phyloP scores from a whole-genome alignment of 1,284 basidiomycete species.

The Trametes pubescens region DNA sequence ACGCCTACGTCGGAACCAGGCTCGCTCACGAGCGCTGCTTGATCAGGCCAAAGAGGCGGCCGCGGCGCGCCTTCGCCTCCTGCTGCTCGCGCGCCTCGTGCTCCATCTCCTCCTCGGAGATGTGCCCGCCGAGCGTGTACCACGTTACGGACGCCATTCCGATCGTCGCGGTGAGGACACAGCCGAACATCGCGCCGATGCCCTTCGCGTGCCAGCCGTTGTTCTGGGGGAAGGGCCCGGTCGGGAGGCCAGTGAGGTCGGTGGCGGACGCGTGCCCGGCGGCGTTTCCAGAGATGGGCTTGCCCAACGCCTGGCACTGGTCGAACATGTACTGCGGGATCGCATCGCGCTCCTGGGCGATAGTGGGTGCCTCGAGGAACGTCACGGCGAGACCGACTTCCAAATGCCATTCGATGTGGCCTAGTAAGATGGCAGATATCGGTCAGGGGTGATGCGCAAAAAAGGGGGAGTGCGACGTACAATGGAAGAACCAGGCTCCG shows the following conservation, averaged over 20 bases:
- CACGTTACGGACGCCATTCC: slow-evolving; percentile 85
- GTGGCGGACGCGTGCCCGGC: slow-evolving; percentile 72
- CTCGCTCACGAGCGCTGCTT: slow-evolving; percentile 24
- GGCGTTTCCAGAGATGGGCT: slow-evolving; percentile 79
- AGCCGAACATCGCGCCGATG: slow-evolving; percentile 86
- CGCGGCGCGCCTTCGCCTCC: slow-evolving; percentile 60
- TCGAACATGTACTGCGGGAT: slow-evolving; percentile 66
- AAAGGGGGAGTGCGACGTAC: slow-evolving; percentile 49
- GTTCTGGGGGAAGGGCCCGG: slow-evolving; percentile 75
- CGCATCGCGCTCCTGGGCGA: slow-evolving; percentile 57
- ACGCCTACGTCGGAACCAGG: not conserved
- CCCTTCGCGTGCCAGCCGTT: slow-evolving; percentile 85
- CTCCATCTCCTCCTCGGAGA: slow-evolving; percentile 83
- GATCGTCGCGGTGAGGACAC: slow-evolving; percentile 82
- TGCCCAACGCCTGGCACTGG: slow-evolving; percentile 74
- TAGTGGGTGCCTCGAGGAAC: slow-evolving; percentile 79
- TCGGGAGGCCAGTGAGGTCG: slow-evolving; percentile 67
- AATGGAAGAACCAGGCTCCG: slow-evolving; percentile 85
- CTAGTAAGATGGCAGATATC: slow-evolving; percentile 43
- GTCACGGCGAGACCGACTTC: slow-evolving; percentile 80
- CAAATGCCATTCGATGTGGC: slow-evolving; percentile 87
- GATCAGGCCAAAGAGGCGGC: slow-evolving; percentile 44
- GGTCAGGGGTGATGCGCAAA: not conserved
- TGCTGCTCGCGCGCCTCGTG: slow-evolving; percentile 64
- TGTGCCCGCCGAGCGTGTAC: slow-evolving; percentile 76